A percentile compares a stretch with the other conserved stretches of the same genome.
Conservation (phyloP, 2,329 filamentous ascomycete genomes). For the Pyrenochaeta sp. region DNA sequence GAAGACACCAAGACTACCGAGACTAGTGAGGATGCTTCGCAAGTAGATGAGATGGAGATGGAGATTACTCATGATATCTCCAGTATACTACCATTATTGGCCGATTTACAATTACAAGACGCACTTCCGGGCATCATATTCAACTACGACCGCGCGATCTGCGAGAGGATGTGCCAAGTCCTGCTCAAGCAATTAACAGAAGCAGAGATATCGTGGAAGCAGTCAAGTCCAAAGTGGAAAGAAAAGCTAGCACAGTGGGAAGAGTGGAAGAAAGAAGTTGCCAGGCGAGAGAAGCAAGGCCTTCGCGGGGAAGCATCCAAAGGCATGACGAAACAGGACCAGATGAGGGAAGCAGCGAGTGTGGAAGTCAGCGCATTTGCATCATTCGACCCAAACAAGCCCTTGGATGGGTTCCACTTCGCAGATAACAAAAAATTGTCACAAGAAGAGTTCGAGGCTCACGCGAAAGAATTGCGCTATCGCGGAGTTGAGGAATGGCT, state of each 20-base stretch:
- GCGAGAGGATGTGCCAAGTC: conserved; percentile 65
- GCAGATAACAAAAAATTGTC: conserved; percentile 68
- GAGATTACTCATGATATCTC: conserved; percentile 30
- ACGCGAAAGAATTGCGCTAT: conserved; percentile 61
- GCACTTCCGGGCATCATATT: conserved; percentile 79
- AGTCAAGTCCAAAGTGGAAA: conserved; percentile 67
- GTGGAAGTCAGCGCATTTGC: conserved; percentile 66
- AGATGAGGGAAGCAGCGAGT: conserved; percentile 64
- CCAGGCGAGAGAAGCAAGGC: conserved; percentile 54
- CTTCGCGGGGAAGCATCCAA: conserved; percentile 57
- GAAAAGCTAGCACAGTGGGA: conserved; percentile 66
- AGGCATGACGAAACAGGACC: conserved; percentile 64
- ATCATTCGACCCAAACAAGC: conserved; percentile 72
- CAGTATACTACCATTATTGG: conserved; percentile 47
- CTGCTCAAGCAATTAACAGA: conserved; percentile 63
- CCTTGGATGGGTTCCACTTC: conserved; percentile 71
- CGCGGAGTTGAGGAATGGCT: conserved; percentile 63
- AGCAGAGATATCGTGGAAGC: conserved; percentile 66
- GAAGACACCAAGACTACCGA: conserved; percentile 6
- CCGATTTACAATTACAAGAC: conserved; percentile 67
- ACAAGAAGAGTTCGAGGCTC: conserved; percentile 65
- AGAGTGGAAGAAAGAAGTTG: conserved; percentile 62
- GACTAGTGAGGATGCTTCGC: conserved; percentile 10
- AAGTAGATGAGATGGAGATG: conserved; percentile 23
- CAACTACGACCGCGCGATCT: conserved; percentile 74